Evolutionary conservation across 768 basidiomycete species (phyloP), one percentile per base, ranked within the genome.

Genomic region (Hygrocybe punicea): DNA sequence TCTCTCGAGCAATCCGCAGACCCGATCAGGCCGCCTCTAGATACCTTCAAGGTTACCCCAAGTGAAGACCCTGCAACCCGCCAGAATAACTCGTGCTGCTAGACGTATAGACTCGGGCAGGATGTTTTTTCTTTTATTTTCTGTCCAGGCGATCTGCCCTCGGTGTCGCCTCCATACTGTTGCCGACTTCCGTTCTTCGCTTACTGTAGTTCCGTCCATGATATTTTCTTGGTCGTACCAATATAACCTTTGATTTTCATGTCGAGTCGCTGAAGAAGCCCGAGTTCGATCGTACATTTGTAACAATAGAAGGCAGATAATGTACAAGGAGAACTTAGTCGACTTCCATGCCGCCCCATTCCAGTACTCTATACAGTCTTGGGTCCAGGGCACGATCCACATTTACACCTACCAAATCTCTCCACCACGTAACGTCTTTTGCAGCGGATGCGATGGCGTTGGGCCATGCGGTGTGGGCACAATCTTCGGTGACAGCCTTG

Each of bases 31-130:
- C 90, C 71, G 73, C 92, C 67, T 17, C 92, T 90, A 56, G 87
- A 92, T 70, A 91, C 87, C 55, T 89, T 98, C 75, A 87, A 83
- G 34, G 89, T 98, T 58, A 84, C 83, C 37, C 86, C 84, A n/a
- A 89, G 82, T 63, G 79, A 85, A 53, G 86, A 89, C 65, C 72
- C 81, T 56, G 81, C 79, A 63, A 76, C 78, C 44, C 76, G 78
- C 63, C 76, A 83, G 65, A 75, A 78, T 58, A 72, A 79, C 70
- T 82, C 82, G 69, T 90, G 88, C 71, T 91, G 88, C 71, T 90
- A 69, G 66, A 62, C 16, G 34, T 17, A 17, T 25, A 19, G 33
- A 1, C 35, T n/a, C 9, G 23, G 7, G 37, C 39, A 19, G 34
- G 37, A 45, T 42, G 37, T 6, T 42, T 19, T 23, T 17, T 42